Percentiles rank a stretch among this genome's conserved stretches.
These are phyloP conservation scores for Candida loeiensis DNA, from an alignment of 805 yeast genomes.

Conservation along the genomic window DNA sequence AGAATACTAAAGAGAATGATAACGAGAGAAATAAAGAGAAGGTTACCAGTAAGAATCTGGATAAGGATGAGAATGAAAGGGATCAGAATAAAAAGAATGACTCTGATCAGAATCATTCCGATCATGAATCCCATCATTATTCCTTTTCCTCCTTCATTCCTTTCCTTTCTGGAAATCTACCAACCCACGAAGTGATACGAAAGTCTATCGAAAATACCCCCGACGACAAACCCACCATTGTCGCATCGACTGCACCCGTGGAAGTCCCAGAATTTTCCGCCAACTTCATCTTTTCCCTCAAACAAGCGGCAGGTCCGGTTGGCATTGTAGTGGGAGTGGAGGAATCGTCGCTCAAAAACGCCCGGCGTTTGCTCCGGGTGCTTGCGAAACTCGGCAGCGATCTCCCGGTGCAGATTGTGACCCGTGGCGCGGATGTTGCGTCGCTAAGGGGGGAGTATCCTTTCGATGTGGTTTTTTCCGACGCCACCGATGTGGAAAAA, in stretches of 20 bases:
- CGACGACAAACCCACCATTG: too few relatives aligned
- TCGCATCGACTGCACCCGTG: too few relatives aligned
- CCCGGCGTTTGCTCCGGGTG: constrained; percentile 6
- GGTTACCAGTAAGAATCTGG: too few relatives aligned
- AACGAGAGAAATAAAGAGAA: neutral
- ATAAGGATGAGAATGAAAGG: neutral
- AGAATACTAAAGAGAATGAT: neutral
- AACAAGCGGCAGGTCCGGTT: constrained; percentile 3
- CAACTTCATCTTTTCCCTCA: neutral
- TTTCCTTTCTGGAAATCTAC: too few relatives aligned
- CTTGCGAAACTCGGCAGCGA: constrained; percentile 8
- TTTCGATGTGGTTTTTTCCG: neutral
- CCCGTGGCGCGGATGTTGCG: neutral
- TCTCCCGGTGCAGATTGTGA: constrained; percentile 13
- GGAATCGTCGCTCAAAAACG: neutral
- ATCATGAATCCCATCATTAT: too few relatives aligned
- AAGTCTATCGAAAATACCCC: too few relatives aligned
- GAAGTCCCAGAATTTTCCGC: neutral
- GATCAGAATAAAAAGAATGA: neutral
- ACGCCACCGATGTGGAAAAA: neutral
- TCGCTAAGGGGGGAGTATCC: neutral
- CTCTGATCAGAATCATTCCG: neutral
- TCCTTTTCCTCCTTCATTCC: too few relatives aligned
- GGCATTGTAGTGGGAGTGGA: constrained; percentile 12
- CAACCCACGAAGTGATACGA: too few relatives aligned